Base-by-base conservation (phyloP, 1,284 basidiomycete genomes). In the Cutaneotrichosporon sp. region DNA sequence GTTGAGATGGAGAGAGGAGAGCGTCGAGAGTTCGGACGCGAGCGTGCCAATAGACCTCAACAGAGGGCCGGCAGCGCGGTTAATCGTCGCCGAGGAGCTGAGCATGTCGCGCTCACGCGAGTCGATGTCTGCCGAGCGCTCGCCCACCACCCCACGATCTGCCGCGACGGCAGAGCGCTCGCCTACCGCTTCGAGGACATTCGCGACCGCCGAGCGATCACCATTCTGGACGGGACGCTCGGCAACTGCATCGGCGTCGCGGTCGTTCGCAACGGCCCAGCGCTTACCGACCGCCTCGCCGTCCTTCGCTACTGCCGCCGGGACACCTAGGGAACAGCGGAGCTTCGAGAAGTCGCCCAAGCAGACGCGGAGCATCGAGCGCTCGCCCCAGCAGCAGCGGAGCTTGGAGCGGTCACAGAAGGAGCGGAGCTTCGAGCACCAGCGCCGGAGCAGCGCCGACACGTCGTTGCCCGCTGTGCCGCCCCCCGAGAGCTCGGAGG, bases 391-490 rank as follows among this genome's bases (percentile, higher is more conserved):
- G 29, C 49, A 27, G 29, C 36, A 22, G 51, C 29, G n/a, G 3
- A 31, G 42, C 2, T 54, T 59, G 3, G 42, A 20, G 10, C 51
- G 34, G 3, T 22, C 22, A 2, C 49, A 14, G 18, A 18, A 42
- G 38, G 18, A 42, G 18, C 38, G 6, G 34, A 36, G 34, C 34
- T 36, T 36, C 16, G 34, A 42, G 49, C 49, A 51, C 49, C 27
- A 29, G 8, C 54, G 36, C n/a, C 46, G 45, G 29, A 25, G 20
- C 11, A 24, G 50, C 4, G 49, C 20, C 20, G 58, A 61, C 27
- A 60, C 57, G n/a, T 62, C 67, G 7, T 62, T 75, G 3, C 73
- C 73, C 2, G 66, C 68, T 9, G 45, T 74, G 3, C 72, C 72
- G 2, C 69, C 68, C 38, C 68, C 69, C 3, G 67, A 71, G n/a